Percentiles rank a stretch among this genome's conserved stretches.
These are phyloP conservation scores for Passalora sequoiae DNA, from an alignment of 2,329 filamentous ascomycete genomes.

Conservation along the genomic window DNA sequence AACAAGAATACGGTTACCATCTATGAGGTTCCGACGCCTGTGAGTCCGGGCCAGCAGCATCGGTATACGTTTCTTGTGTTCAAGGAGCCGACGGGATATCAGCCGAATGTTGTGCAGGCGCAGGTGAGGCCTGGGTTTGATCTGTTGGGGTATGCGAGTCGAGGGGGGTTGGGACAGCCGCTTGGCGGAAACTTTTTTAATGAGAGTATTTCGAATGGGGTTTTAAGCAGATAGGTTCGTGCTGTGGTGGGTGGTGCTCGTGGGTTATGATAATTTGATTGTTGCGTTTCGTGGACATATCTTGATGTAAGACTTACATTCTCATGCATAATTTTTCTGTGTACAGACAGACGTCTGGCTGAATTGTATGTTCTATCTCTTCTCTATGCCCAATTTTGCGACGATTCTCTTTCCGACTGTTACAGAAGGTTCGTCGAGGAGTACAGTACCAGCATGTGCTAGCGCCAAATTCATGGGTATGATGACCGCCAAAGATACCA, in stretches of 20 bases:
- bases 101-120: slow-evolving; percentile 6
- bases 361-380: slow-evolving; percentile 3
- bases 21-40: slow-evolving; percentile 10
- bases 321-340: neutral
- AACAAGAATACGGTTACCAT: slow-evolving; percentile 5
- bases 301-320: neutral
- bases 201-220: slow-evolving; percentile 3
- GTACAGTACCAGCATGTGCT: slow-evolving; percentile 54
- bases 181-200: slow-evolving; percentile 6
- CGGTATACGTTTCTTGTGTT: slow-evolving; percentile 11
- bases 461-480: slow-evolving; percentile 51
- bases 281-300: neutral
- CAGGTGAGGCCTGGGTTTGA: slow-evolving; percentile 10
- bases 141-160: slow-evolving; percentile 8
- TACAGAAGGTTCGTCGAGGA: slow-evolving; percentile 53
- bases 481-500: slow-evolving; percentile 53
- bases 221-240: neutral
- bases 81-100: slow-evolving; percentile 10
- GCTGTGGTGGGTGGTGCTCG: neutral
- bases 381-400: slow-evolving; percentile 18
- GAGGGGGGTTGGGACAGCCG: slow-evolving; percentile 4
- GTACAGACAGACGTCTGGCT: neutral
- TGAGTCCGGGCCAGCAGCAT: slow-evolving; percentile 9
- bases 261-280: too few relatives aligned
- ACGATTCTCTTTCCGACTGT: slow-evolving; percentile 55